Evolutionary conservation across 2,329 filamentous ascomycete species (phyloP).

Genomic region (Diplodia seriata): DNA sequence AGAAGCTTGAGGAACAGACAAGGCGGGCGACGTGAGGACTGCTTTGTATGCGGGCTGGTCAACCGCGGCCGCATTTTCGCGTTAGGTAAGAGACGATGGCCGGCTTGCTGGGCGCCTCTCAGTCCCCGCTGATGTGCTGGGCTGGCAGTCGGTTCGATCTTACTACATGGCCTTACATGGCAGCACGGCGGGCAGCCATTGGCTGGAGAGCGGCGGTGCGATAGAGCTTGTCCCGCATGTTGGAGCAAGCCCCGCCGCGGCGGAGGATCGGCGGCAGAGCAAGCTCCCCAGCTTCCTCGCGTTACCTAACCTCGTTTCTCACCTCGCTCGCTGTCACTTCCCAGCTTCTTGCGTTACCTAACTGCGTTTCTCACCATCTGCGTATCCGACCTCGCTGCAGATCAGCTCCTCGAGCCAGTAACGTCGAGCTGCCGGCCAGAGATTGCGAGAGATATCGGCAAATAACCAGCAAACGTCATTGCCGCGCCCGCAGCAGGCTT

Average conservation of each 20-base stretch:
- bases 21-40: neutral
- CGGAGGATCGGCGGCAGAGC: conserved; percentile 17
- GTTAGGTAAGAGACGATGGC: conserved; percentile 27
- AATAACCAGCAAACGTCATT: conserved; percentile 12
- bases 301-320: conserved; percentile 19
- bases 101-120: neutral
- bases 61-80: conserved; percentile 14
- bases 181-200: conserved; percentile 8
- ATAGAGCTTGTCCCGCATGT: conserved; percentile 19
- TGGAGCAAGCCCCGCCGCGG: conserved; percentile 11
- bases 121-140: conserved; percentile 1
- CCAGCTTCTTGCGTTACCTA: conserved; percentile 10
- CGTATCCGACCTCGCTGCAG: conserved; percentile 19
- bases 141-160: conserved; percentile 14
- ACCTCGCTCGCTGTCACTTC: neutral
- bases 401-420: conserved; percentile 5
- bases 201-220: conserved; percentile 12
- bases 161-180: conserved; percentile 23
- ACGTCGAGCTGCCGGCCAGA: conserved; percentile 6
- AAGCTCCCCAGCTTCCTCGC: neutral
- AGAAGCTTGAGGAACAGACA: conserved; percentile 5
- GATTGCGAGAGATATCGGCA: neutral
- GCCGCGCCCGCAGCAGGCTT: neutral
- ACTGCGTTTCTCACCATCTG: conserved; percentile 11
- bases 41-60: conserved; percentile 17